Base-by-base conservation (phyloP, 208 protist genomes). In the Phytomonas sp. region DNA sequence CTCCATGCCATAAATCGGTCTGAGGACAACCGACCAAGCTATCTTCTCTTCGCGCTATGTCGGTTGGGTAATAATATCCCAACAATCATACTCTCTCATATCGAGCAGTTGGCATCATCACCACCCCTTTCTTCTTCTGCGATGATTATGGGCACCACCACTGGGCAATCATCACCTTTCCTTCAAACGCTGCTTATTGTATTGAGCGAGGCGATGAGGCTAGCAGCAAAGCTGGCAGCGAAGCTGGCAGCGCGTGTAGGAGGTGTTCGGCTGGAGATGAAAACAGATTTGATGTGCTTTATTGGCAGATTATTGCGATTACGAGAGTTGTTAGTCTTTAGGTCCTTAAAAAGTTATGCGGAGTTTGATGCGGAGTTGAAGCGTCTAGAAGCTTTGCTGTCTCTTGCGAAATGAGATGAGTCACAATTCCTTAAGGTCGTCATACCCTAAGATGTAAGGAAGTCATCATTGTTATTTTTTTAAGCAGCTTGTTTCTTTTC, bases 201-300 rank as follows among this genome's bases (percentile, higher is more conserved):
- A 23, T 49, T 49, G 10, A 49, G 40, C 40, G 40, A 49, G 14
- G 12, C 40, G 40, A 49, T 49, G 40, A 4, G 40, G 40, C 40
- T 49, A 23, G 75, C 75, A 29, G 75, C 71, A 4, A 68, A 69
- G 4, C 56, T 88, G 11, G 74, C 75, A 29, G 75, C 71, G 4
- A 68, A 69, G 4, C 56, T 88, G 11, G 74, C 80, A 14, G 71
- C 72, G 32, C 63, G 69, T 52, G 75, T 88, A 63, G 59, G 37
- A 12, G 69, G 68, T 31, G 78, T 71, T 59, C 69, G 76, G 60
- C 73, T 88, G 60, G 71, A 71, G 0, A 88, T 88, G 80, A 78
- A 81, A 29, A 69, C 75, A 16, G 77, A 85, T 52, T 59, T 88
- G 40, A 77, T 83, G 30, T 78, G 83, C 62, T 67, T 88, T 29